Base-by-base conservation (phyloP, 257 asterid species). In the Solanum chilense region DNA sequence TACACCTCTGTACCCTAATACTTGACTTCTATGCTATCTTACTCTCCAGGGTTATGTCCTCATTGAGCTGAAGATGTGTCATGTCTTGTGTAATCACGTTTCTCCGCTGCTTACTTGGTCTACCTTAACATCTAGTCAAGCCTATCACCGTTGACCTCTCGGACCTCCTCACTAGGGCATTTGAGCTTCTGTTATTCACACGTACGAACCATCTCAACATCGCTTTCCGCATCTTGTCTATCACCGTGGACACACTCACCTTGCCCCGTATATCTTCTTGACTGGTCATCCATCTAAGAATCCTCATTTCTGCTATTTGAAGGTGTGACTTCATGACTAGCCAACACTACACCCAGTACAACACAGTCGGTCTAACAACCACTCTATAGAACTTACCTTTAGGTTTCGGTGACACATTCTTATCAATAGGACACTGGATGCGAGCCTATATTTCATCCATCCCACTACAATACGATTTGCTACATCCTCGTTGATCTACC, bases 141-240 rank as follows among this genome's bases (percentile, higher is more conserved):
- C 31, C 15, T 64, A n/a, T 64, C 70, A 64, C 2, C 70, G 33
- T 64, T 4, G 3, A 64, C 33, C 27, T n/a, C 33, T n/a, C 9
- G 0, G 9, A n/a, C 1, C 70, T 64, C 2, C 16, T 64, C 70
- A 5, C 16, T 64, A 0, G 70, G 33, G 33, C 0, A 64, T 0
- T 7, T 64, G 9, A 1, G 31, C 33, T 64, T 64, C 13, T 64
- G 33, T 11, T 64, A 64, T 5, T 64, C 70, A 64, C 33, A 11
- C n/a, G 70, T 64, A 5, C 31, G 9, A n/a, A 62, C 16, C 0
- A n/a, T 64, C 31, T 62, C 70, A 62, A 11, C 16, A n/a, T 11
- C 0, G 4, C 16, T 64, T 64, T 64, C 18, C 2, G 16, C 4
- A 64, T 64, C 70, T 64, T n/a, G 33, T 64, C 16, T 15, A n/a